Base-by-base conservation (phyloP, 345 rosid genomes). In the Heritiera littoralis region DNA sequence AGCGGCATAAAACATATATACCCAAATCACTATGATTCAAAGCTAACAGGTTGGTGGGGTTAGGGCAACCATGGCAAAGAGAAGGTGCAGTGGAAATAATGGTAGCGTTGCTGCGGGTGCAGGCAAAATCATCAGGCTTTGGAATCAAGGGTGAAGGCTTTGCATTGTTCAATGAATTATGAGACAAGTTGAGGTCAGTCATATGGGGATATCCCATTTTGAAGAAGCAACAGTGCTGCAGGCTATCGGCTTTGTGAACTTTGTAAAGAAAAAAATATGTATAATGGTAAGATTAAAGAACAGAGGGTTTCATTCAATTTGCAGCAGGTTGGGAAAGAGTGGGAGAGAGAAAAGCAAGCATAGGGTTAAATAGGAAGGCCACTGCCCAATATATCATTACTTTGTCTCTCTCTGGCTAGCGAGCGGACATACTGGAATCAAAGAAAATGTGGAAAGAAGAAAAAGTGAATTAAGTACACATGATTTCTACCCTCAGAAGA, bases 21-120 rank as follows among this genome's bases (percentile, higher is more conserved):
- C 85, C 81, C 72, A 76, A 74, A 58, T 77, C 77, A 45, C 49
- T 51, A 73, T 74, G 66, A 45, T 72, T 74, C 28, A 69, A 52
- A 48, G 78, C 56, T 3, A 59, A 56, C 52, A 59, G 72, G 45
- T 54, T 51, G 79, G 61, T 40, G 43, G 48, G 7, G 28, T 58
- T 49, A 51, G 64, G 60, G 66, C 71, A 52, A 67, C 5, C 15
- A 45, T 72, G 58, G 63, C 20, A 52, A 66, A 49, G 45, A 77
- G 61, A 75, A 32, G 52, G 2, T 58, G 63, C 30, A 51, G 54
- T 43, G 0, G 45, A 51, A 18, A 15, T 12, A 51, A 51, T 14
- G 7, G 56, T 4, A 52, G 56, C 6, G 43, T 4, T 41, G 43
- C 4, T 41, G 43, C 0, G 5, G 6, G 6, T 4, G 59, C 59